These are phyloP conservation scores for Teunomyces gatunensis DNA, from an alignment of 805 yeast species.

Conservation along the genomic window DNA sequence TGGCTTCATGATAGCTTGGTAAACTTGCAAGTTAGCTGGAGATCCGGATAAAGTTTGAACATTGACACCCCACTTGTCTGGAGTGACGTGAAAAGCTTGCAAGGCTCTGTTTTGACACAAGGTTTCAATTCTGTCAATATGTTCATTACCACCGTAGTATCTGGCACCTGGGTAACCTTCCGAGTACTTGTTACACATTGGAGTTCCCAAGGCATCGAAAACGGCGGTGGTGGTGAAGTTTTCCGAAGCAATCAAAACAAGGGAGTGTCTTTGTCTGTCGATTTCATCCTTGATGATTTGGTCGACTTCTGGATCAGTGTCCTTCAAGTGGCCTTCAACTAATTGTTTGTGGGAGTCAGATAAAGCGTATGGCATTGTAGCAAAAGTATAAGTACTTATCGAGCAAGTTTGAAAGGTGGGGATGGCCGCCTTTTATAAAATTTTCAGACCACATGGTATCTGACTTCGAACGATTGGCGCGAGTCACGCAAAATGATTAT, in stretches of 20 bases:
- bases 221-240: constrained; percentile 95
- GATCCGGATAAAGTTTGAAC: constrained; percentile 96
- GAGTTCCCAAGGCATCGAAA: constrained; percentile 91
- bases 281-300: constrained; percentile 74
- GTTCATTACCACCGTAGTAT: constrained; percentile 97
- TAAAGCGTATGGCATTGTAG: constrained; percentile 44
- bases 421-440: constrained; percentile 1
- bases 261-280: constrained; percentile 84
- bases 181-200: constrained; percentile 96
- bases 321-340: constrained; percentile 61
- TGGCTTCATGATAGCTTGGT: constrained; percentile 82
- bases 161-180: constrained; percentile 99
- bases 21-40: constrained; percentile 92
- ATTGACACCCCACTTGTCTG: constrained; percentile 94
- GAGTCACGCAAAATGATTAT: constrained; percentile 2
- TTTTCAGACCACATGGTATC: constrained; percentile 2
- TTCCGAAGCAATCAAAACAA: constrained; percentile 92
- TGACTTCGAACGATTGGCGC: constrained; percentile 5
- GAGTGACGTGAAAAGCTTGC: constrained; percentile 71
- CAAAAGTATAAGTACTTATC: background rate
- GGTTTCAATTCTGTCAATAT: constrained; percentile 85
- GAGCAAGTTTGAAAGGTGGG: constrained; percentile 3
- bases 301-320: constrained; percentile 82
- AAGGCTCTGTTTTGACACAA: constrained; percentile 91
- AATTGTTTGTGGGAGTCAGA: constrained; percentile 49